Percentiles rank a stretch among this genome's conserved stretches.
These are phyloP conservation scores for Suillus luteus DNA, from an alignment of 768 basidiomycete genomes.

Conservation along the genomic window DNA sequence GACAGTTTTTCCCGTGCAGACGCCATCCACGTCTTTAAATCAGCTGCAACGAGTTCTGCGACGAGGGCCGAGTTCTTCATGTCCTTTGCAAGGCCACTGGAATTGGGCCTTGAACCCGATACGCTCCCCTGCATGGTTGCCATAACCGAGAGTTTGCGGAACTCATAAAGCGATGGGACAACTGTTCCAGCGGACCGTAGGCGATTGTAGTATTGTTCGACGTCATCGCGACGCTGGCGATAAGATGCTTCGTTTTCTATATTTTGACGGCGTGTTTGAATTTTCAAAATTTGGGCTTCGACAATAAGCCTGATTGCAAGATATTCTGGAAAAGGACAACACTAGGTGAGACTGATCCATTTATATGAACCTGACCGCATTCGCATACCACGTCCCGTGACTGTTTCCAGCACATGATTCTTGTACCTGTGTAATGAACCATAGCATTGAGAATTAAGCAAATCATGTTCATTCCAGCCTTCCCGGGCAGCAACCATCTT, in stretches of 20 bases:
- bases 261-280: slow-evolving; percentile 29
- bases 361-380: not conserved
- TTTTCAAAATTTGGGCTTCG: slow-evolving; percentile 31
- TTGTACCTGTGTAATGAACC: slow-evolving; percentile 40
- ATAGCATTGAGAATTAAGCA: slow-evolving; percentile 44
- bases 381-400: slow-evolving; percentile 40
- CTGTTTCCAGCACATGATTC: slow-evolving; percentile 39
- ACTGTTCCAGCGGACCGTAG: slow-evolving; percentile 40
- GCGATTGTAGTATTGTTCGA: slow-evolving; percentile 47
- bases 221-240: slow-evolving; percentile 31
- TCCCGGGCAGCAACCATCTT: slow-evolving; percentile 33
- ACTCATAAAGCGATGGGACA: slow-evolving; percentile 50
- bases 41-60: slow-evolving; percentile 39
- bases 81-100: slow-evolving; percentile 26
- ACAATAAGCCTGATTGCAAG: slow-evolving; percentile 19
- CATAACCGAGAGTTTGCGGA: slow-evolving; percentile 52
- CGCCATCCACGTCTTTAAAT: slow-evolving; percentile 52
- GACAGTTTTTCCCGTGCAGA: slow-evolving; percentile 47
- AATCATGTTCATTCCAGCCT: slow-evolving; percentile 46
- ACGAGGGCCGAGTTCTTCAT: slow-evolving; percentile 35
- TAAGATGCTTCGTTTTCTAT: slow-evolving; percentile 31
- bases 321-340: slow-evolving; percentile 23
- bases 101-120: slow-evolving; percentile 3
- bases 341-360: not conserved
- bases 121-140: slow-evolving; percentile 29